These are phyloP conservation scores for Panus rudis DNA, from an alignment of 768 basidiomycete genomes.

Conservation along the genomic window DNA sequence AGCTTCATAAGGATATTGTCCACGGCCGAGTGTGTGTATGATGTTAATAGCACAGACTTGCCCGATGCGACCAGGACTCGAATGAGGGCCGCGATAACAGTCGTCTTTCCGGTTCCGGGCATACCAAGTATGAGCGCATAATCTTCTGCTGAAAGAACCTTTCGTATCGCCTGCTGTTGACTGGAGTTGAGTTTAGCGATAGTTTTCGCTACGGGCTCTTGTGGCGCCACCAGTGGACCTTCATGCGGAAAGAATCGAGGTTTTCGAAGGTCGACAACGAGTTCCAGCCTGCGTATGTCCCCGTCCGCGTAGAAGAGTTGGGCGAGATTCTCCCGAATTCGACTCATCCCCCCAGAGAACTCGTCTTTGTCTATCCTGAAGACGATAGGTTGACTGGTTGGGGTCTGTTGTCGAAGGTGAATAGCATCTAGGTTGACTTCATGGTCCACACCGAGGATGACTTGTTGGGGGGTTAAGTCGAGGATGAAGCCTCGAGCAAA, in stretches of 20 bases:
- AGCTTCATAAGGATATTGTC: constrained; percentile 93
- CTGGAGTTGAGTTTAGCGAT: constrained; percentile 48
- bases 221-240: constrained; percentile 16
- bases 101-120: constrained; percentile 99
- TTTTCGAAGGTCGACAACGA: constrained; percentile 74
- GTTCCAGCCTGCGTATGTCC: constrained; percentile 55
- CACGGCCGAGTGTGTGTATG: constrained; percentile 97
- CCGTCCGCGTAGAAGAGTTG: constrained; percentile 79
- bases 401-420: constrained; percentile 19
- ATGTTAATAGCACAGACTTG: constrained; percentile 83
- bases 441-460: constrained; percentile 82
- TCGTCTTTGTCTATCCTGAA: constrained; percentile 97
- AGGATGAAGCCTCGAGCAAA: constrained; percentile 80
- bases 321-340: constrained; percentile 86
- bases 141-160: constrained; percentile 73
- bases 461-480: constrained; percentile 52
- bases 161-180: constrained; percentile 66
- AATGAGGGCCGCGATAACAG: constrained; percentile 86
- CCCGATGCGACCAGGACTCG: constrained; percentile 68
- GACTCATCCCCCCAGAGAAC: constrained; percentile 75
- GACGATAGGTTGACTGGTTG: constrained; percentile 24
- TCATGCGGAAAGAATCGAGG: constrained; percentile 51
- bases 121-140: constrained; percentile 93
- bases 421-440: constrained; percentile 49
- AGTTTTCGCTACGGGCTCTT: constrained; percentile 21